A percentile compares a stretch with the other conserved stretches of the same genome.
Conservation (phyloP, 2,329 filamentous ascomycete species). For the Oidium heveae region DNA sequence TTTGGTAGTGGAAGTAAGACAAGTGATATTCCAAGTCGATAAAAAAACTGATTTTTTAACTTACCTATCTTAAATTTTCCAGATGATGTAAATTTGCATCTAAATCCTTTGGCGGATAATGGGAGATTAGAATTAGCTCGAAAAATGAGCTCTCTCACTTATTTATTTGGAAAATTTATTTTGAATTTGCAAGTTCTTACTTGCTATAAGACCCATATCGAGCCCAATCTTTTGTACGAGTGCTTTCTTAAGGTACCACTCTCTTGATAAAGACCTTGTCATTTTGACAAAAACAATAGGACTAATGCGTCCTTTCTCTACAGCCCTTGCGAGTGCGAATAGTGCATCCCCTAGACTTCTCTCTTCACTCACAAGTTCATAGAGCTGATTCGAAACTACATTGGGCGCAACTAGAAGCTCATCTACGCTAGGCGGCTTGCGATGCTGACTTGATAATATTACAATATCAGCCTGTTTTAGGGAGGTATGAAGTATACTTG, state of each 20-base stretch:
- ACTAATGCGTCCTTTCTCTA: constrained; percentile 46
- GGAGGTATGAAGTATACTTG: constrained; percentile 49
- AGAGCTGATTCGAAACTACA: constrained; percentile 79
- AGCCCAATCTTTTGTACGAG: constrained; percentile 50
- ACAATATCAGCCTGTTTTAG: constrained; percentile 56
- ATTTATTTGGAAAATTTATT: neutral
- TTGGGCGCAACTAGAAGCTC: constrained; percentile 84
- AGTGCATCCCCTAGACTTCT: constrained; percentile 65
- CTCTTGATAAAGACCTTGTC: constrained; percentile 46
- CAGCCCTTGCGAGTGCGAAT: constrained; percentile 51
- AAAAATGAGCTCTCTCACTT: too few species aligned
- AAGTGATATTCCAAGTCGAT: neutral
- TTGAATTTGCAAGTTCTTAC: constrained; percentile 2
- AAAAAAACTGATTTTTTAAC: neutral
- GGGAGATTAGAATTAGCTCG: too few species aligned
- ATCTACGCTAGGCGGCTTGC: constrained; percentile 55
- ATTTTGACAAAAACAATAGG: constrained; percentile 56
- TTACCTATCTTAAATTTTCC: neutral
- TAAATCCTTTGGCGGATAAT: too few species aligned
- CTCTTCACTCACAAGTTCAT: constrained; percentile 72
- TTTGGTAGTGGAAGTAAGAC: constrained; percentile 3
- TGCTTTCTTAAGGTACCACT: constrained; percentile 68
- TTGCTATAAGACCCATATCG: constrained; percentile 39
- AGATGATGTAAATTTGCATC: neutral
- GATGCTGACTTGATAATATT: constrained; percentile 44